Evolutionary conservation across 805 yeast species (phyloP).

Genomic region (Myxozyma sirexii): DNA sequence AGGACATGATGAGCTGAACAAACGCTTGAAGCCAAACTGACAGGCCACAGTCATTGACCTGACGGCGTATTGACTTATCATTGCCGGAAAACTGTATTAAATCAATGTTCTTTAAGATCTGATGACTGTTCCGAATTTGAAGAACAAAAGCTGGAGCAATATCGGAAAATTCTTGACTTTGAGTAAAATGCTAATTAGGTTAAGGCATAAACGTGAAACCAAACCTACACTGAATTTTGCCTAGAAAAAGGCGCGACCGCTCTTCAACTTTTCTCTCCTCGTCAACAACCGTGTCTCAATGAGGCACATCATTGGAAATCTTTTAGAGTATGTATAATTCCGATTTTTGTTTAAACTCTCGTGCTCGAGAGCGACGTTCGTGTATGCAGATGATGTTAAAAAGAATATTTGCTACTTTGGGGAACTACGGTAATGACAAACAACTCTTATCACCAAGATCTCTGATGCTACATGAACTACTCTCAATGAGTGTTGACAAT

Average conservation of each 20-base stretch:
- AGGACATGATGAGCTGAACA: background rate
- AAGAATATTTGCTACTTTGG: conserved; percentile 25
- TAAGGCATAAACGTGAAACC: background rate
- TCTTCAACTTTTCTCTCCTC: background rate
- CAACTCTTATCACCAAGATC: conserved; percentile 29
- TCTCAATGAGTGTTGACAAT: background rate
- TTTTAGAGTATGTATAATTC: background rate
- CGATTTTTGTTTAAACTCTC: background rate
- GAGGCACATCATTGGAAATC: too few species aligned
- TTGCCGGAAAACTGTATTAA: background rate
- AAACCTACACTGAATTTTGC: background rate
- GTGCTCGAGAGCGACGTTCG: background rate
- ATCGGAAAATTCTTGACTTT: background rate
- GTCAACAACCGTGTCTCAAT: background rate
- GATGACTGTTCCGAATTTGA: too few species aligned
- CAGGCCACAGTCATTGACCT: background rate
- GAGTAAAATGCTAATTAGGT: background rate
- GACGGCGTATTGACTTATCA: background rate
- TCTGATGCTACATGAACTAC: conserved; percentile 14
- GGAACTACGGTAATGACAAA: conserved; percentile 21
- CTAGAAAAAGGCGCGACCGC: background rate
- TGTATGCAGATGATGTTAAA: conserved; percentile 20
- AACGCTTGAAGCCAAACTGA: background rate
- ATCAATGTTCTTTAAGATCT: background rate
- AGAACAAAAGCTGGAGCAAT: too few species aligned